Evolutionary conservation across 1,284 basidiomycete species (phyloP).

Genomic region (Fomitopsis palustris): DNA sequence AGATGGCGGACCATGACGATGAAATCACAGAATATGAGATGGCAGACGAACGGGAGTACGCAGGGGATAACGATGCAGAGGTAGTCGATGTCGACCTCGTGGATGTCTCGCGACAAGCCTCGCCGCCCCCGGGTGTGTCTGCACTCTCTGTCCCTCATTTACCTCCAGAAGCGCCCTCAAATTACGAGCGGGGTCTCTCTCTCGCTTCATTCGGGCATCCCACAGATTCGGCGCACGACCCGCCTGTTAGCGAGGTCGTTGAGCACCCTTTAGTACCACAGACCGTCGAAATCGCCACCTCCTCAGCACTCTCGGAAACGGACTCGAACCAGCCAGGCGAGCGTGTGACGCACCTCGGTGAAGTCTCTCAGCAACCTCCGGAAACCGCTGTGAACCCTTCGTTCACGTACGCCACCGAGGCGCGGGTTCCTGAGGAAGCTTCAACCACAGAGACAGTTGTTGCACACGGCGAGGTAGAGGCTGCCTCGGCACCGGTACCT

Average conservation of each 20-base stretch:
- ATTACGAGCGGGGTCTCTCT: not conserved
- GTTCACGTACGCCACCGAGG: not conserved
- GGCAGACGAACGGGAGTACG: constrained; percentile 47
- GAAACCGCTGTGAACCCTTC: not conserved
- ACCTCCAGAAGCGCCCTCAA: not conserved
- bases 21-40: constrained; percentile 69
- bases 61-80: constrained; percentile 31
- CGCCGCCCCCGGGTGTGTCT: constrained; percentile 20
- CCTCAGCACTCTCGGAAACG: not conserved
- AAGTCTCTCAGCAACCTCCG: not conserved
- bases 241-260: not conserved
- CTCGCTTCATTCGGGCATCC: not conserved
- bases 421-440: not conserved
- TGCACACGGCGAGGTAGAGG: not conserved
- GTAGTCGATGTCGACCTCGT: constrained; percentile 56
- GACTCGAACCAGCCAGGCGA: not conserved
- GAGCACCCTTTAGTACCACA: not conserved
- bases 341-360: not conserved
- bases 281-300: not conserved
- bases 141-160: not conserved
- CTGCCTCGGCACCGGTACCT: not conserved
- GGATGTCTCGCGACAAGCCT: constrained; percentile 42
- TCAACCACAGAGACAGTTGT: not conserved
- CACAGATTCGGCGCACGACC: not conserved
- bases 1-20: constrained; percentile 62